Evolutionary conservation across 2,329 filamentous ascomycete genomes (phyloP), one percentile per base, ranked within the genome.

Genomic region (Colletotrichum spaethianum): DNA sequence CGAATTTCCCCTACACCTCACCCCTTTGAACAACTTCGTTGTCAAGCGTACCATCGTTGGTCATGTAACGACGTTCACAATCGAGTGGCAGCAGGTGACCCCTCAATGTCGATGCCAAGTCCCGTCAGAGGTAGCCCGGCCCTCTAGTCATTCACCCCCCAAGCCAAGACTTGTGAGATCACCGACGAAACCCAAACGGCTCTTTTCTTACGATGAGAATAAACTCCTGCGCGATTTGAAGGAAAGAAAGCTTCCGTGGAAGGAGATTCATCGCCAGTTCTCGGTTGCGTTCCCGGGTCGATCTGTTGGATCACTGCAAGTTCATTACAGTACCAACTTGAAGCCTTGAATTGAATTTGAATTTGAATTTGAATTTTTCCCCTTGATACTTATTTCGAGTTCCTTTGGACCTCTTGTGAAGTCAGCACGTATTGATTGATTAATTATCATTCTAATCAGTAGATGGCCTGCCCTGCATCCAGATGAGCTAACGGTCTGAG

Each of bases 281-380:
- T 63, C 48, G 7, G 16, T 26, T 20, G 4, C 33, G 7, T 63
- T 53, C 23, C 48, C 23, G 36, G 61, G 61, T 53, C 36, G 26
- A 63, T 40, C 11, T 63, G 20, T 63, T 42, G 14, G 36, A 44
- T 11, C 26, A 44, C 48, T 63, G 4, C 16, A 44, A 63, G 46
- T 55, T 63, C 9, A 53, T 40, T 63, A 63, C 2, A 63, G 48
- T 44, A 63, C 36, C 14, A 63, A 63, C 8, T 55, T 63, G 18
- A 63, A 63, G 20, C 7, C 44, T 55, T 63, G 12, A 63, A 40
- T 63, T 55, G 18, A 63, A 63, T 55, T 40, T 63, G 18, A 63
- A 55, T 55, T 33, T 38, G 8, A 52, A n/a, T n/a, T n/a, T n/a
- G n/a, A n/a, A 28, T 40, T 53, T 48, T 52, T 50, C 44, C 31